Evolutionary conservation across 2,329 filamentous ascomycete genomes (phyloP).

Genomic region (Pseudogymnoascus sp.): DNA sequence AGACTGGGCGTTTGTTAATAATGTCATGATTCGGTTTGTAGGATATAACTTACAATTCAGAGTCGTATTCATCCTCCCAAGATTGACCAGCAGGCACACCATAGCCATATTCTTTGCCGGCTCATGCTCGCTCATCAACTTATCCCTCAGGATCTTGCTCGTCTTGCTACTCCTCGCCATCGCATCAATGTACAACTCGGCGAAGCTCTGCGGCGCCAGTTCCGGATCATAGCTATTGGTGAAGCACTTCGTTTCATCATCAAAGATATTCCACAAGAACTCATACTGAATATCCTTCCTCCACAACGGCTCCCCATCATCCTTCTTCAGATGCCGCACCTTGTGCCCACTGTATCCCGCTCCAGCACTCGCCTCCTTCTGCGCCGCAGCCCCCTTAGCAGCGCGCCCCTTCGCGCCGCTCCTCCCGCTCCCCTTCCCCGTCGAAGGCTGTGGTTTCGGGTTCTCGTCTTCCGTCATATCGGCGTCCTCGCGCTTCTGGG

Average conservation of each 20-base stretch:
- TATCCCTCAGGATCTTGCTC: constrained; percentile 95
- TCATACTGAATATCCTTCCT: constrained; percentile 82
- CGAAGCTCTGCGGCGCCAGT: constrained; percentile 66
- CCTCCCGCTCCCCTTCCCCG: constrained; percentile 16
- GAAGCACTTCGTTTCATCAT: constrained; percentile 67
- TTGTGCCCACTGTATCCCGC: constrained; percentile 40
- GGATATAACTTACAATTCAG: constrained; percentile 66
- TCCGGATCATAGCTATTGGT: constrained; percentile 76
- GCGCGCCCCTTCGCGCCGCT: constrained; percentile 21
- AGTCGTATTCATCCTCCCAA: constrained; percentile 97
- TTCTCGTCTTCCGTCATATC: constrained; percentile 29
- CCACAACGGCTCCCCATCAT: constrained; percentile 81
- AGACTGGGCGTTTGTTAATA: constrained; percentile 53
- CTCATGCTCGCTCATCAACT: constrained; percentile 82
- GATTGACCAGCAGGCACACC: constrained; percentile 95
- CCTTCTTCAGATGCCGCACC: constrained; percentile 78
- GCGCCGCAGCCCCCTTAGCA: constrained; percentile 13
- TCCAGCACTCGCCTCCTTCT: constrained; percentile 9
- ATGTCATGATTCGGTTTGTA: neutral
- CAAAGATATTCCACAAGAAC: constrained; percentile 72
- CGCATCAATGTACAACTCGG: constrained; percentile 94
- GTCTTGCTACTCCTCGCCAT: constrained; percentile 99
- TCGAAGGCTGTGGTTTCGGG: constrained; percentile 20
- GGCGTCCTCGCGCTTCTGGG: constrained; percentile 13
- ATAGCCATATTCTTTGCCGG: constrained; percentile 98